Evolutionary conservation across 345 rosid genomes (phyloP), one percentile per base, ranked within the genome.

Genomic region (Schrenkiella parvula): DNA sequence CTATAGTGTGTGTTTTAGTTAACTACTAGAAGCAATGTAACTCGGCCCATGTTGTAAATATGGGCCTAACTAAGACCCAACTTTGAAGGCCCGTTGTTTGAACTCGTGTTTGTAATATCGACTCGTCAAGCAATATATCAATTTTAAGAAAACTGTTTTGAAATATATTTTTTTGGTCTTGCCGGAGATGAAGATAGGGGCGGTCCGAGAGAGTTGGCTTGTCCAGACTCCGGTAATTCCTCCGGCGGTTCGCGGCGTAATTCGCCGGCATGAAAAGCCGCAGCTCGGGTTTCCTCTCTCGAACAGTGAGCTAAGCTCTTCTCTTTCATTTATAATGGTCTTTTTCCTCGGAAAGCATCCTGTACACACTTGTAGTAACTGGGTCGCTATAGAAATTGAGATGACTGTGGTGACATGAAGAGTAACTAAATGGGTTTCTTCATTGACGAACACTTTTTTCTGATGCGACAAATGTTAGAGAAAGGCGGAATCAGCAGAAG

Each of bases 131-230:
- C 10, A 5, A 9, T 9, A 25, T 38, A 50, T 48, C 22, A 65
- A 19, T 5, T 32, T 25, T 1, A 4, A 53, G 15, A 28, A 35
- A 15, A 5, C 2, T 31, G 18, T 53, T 66, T 5, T 0, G 29
- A 4, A 23, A 17, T 12, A 19, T 21, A n/a, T n/a, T n/a, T 0
- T 9, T 9, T 6, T 4, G 1, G 17, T 70, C 14, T 62, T 2
- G 61, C 14, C 62, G 75, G 75, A 57, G 54, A 76, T 70, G 80
- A 70, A 26, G 80, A 64, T 70, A 55, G 54, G 46, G 31, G 31
- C 67, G 39, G 47, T 70, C 0, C 15, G 23, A 23, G 71, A 63
- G 60, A 44, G 59, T 55, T 63, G 65, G 59, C 38, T 69, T 14
- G 10, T 15, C 17, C 71, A 32, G 28, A 28, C 47, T 5, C 80